A percentile compares a stretch with the other conserved stretches of the same genome.
Conservation (phyloP, 2,329 filamentous ascomycete species). For the Calonectria fujianensis region DNA sequence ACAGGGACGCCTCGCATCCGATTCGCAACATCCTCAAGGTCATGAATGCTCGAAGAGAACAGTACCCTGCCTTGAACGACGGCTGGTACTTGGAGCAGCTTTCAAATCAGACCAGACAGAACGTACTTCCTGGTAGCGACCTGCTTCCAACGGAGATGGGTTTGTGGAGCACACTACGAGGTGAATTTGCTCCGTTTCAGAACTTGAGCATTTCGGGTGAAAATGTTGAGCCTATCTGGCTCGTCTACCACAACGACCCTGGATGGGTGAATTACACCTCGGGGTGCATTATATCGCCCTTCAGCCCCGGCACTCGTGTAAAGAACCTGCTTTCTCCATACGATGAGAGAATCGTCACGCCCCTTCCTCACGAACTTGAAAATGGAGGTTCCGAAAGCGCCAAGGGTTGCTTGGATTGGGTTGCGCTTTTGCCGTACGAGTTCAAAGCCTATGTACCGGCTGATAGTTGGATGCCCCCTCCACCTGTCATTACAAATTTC, state of each 20-base stretch:
- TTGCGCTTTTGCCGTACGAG: not conserved
- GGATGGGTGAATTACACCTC: not conserved
- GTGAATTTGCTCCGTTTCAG: slow-evolving; percentile 1
- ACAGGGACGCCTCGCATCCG: not conserved
- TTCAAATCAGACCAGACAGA: slow-evolving; percentile 4
- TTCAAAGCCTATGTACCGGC: not conserved
- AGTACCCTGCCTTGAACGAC: not conserved
- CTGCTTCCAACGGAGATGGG: slow-evolving; percentile 3
- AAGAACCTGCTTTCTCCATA: not conserved
- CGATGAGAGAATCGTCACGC: not conserved
- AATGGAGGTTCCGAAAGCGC: not conserved
- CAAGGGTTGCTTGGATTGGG: slow-evolving; percentile 6
- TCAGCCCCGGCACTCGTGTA: not conserved
- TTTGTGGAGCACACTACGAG: not conserved
- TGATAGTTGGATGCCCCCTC: not conserved
- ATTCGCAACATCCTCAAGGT: not conserved
- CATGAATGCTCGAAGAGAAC: not conserved
- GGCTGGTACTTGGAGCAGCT: slow-evolving; percentile 9
- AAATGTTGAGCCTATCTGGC: slow-evolving; percentile 1
- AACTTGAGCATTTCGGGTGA: not conserved
- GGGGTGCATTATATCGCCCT: not conserved
- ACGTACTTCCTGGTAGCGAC: not conserved
- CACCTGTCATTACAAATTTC: not conserved
- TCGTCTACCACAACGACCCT: not conserved
- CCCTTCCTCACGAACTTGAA: not conserved